A percentile compares a stretch with the other conserved stretches of the same genome.
phyloP scores from a whole-genome alignment of 139 green algal genomes.

The Coelastrella sp. region DNA sequence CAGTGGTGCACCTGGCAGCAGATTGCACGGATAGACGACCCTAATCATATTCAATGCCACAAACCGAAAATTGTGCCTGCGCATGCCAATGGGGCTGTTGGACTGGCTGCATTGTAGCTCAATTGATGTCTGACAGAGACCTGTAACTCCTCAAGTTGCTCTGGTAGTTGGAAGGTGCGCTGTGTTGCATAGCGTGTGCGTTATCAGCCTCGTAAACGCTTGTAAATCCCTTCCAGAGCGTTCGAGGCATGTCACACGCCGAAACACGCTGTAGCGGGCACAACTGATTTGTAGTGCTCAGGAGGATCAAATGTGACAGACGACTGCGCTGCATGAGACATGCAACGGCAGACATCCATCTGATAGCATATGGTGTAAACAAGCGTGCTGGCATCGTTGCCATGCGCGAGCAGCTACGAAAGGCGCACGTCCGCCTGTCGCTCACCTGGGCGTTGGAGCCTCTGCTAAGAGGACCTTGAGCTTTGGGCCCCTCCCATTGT shows the following conservation, averaged over 20 bases:
- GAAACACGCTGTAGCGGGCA: background rate
- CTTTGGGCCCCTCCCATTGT: slow-evolving; percentile 87
- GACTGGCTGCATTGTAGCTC: too few species aligned
- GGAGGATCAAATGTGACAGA: background rate
- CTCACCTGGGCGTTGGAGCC: slow-evolving; percentile 69
- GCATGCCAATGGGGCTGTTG: too few species aligned
- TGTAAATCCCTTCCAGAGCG: too few species aligned
- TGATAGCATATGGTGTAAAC: background rate
- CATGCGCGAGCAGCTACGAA: background rate
- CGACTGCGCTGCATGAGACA: too few species aligned
- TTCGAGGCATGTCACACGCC: background rate
- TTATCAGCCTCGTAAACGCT: too few species aligned
- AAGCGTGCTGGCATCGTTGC: background rate
- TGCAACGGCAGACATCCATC: background rate
- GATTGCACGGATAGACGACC: too few species aligned
- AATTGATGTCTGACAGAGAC: too few species aligned
- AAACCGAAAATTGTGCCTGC: too few species aligned
- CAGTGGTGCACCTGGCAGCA: background rate
- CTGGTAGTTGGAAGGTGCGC: too few species aligned
- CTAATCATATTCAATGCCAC: too few species aligned
- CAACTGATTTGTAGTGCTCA: background rate
- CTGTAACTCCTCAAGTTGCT: too few species aligned
- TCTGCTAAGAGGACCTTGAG: slow-evolving; percentile 94
- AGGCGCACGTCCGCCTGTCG: background rate
- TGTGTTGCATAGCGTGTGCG: too few species aligned